phyloP scores from a whole-genome alignment of 1,139 yeast species.

The Blastobotrys buckinghamii region DNA sequence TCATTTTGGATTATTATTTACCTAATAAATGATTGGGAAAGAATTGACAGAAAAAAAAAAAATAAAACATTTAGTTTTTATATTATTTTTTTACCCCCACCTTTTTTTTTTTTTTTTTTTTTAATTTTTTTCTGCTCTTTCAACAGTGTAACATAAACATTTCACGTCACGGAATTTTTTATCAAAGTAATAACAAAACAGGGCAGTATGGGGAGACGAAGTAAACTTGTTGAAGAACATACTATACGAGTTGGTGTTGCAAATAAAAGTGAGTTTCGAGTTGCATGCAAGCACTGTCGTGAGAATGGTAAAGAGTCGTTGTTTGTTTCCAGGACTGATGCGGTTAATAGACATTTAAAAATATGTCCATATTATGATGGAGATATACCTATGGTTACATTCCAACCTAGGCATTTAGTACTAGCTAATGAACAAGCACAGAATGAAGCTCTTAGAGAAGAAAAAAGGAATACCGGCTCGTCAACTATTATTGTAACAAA shows the following conservation, averaged over 20 bases:
- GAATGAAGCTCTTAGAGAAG: no score
- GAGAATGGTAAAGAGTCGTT: slow-evolving; percentile 11
- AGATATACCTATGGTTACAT: slow-evolving; percentile 11
- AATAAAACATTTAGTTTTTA: background rate
- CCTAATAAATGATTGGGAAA: background rate
- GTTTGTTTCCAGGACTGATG: slow-evolving; percentile 15
- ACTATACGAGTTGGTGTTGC: slow-evolving; percentile 14
- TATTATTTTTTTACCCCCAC: background rate
- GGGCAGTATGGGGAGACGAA: slow-evolving; percentile 12
- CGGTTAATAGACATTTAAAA: slow-evolving; percentile 13
- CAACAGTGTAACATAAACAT: no score
- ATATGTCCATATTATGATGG: slow-evolving; percentile 11
- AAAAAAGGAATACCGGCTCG: background rate
- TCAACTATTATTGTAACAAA: background rate
- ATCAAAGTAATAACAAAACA: background rate
- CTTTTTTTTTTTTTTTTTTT: background rate
- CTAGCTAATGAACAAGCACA: background rate
- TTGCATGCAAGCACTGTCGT: slow-evolving; percentile 14
- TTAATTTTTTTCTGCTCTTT: background rate
- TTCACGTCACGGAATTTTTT: slow-evolving; percentile 11
- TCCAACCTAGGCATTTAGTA: slow-evolving; percentile 7
- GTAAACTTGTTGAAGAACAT: slow-evolving; percentile 14
- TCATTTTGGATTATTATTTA: slow-evolving; percentile 12
- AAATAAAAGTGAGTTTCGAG: slow-evolving; percentile 14
- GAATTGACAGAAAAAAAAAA: background rate